These are phyloP conservation scores for Dactylellina drechsleri DNA, from an alignment of 2,329 filamentous ascomycete genomes.

Conservation along the genomic window DNA sequence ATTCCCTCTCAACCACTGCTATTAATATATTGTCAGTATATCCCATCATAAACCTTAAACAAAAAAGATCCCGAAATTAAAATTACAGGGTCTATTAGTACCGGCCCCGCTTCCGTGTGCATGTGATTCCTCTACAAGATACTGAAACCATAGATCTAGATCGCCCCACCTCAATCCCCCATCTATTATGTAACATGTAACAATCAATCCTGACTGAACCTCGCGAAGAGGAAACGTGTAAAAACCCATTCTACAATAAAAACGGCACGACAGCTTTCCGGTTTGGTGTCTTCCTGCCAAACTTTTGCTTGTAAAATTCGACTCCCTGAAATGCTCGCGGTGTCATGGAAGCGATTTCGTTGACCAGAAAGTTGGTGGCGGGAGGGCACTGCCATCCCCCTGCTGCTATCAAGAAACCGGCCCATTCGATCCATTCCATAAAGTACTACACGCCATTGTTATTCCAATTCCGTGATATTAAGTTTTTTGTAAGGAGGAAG, in stretches of 20 bases:
- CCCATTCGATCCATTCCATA: conserved; percentile 97
- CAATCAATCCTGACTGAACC: too few species aligned
- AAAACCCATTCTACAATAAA: conserved; percentile 27
- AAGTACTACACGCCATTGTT: conserved; percentile 70
- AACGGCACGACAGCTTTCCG: conserved; percentile 58
- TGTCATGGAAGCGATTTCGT: conserved; percentile 89
- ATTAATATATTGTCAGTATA: too few species aligned
- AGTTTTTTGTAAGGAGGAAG: neutral
- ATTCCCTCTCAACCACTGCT: too few species aligned
- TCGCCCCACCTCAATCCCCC: too few species aligned
- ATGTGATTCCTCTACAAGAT: too few species aligned
- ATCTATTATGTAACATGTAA: too few species aligned
- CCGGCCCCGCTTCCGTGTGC: too few species aligned
- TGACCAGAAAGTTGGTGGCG: conserved; percentile 82
- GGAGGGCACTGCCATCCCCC: conserved; percentile 71
- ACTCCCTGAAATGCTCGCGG: conserved; percentile 83
- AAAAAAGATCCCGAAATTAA: too few species aligned
- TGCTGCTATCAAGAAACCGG: conserved; percentile 82
- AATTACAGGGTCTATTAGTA: too few species aligned
- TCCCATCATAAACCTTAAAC: too few species aligned
- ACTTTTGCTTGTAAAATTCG: conserved; percentile 86
- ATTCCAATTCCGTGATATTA: neutral
- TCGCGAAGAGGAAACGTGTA: neutral
- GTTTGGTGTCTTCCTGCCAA: conserved; percentile 75
- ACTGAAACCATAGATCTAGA: too few species aligned